phyloP scores from a whole-genome alignment of 1,139 yeast species.

The Hyphopichia fennica region DNA sequence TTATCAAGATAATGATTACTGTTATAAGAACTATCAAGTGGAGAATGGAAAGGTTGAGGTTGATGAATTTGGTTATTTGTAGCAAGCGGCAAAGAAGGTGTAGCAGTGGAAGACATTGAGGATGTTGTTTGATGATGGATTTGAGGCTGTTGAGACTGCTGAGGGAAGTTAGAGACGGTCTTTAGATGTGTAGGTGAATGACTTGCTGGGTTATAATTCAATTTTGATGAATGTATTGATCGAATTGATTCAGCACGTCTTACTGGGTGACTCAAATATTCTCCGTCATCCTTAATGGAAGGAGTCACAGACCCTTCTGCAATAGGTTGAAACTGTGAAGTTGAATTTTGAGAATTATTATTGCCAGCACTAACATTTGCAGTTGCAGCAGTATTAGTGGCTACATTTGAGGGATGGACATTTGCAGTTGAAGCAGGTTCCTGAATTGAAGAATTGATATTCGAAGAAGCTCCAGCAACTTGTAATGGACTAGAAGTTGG shows the following conservation, averaged over 20 bases:
- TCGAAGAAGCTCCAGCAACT: not conserved
- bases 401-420: no score
- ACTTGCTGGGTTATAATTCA: not conserved
- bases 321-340: not conserved
- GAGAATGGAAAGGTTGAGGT: conserved; percentile 5
- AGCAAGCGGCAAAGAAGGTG: not conserved
- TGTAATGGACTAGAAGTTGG: not conserved
- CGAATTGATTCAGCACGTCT: conserved; percentile 10
- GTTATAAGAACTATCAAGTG: conserved; percentile 20
- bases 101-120: not conserved
- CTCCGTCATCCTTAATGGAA: not conserved
- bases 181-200: not conserved
- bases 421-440: no score
- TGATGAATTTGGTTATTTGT: conserved; percentile 1
- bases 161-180: not conserved
- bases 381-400: no score
- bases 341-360: not conserved
- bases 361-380: no score
- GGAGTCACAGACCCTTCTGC: not conserved
- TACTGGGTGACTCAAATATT: not conserved
- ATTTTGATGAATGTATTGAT: conserved; percentile 14
- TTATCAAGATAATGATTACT: conserved; percentile 21
- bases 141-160: not conserved
- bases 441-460: no score
- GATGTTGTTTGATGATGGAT: not conserved